Percentiles rank a stretch among this genome's conserved stretches.
Conservation (phyloP, 2,329 filamentous ascomycete genomes). For the Podosphaera xanthii region DNA sequence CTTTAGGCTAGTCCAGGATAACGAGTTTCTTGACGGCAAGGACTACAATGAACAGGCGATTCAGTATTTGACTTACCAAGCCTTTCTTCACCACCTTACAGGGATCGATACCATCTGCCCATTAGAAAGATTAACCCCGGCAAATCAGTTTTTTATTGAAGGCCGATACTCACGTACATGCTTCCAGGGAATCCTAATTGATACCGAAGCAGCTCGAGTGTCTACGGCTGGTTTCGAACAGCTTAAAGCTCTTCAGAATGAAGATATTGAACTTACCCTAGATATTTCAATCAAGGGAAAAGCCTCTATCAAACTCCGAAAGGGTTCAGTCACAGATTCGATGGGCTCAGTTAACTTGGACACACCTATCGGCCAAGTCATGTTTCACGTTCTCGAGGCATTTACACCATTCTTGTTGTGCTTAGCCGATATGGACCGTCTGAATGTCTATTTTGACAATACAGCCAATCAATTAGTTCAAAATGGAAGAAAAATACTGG, state of each 20-base stretch:
- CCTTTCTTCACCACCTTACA: no score
- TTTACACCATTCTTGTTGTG: not conserved
- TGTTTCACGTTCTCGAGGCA: no score
- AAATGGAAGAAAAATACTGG: not conserved
- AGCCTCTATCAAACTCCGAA: not conserved
- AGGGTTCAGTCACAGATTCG: not conserved
- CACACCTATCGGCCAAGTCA: no score
- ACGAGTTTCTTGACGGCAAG: not conserved
- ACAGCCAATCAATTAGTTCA: not conserved
- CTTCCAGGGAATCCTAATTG: not conserved
- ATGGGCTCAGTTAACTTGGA: not conserved
- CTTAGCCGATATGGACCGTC: not conserved
- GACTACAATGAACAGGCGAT: not conserved
- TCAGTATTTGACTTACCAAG: no score
- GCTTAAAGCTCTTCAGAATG: not conserved
- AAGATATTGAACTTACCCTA: not conserved
- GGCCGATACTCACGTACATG: not conserved
- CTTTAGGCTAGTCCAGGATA: not conserved
- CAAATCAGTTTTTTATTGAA: not conserved
- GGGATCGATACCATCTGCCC: not conserved
- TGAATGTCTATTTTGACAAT: slow-evolving; percentile 1
- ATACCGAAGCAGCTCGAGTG: not conserved
- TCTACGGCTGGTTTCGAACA: not conserved
- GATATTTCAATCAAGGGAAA: not conserved
- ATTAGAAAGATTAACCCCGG: not conserved